Evolutionary conservation across 2,329 filamentous ascomycete species (phyloP).

Genomic region (Rhinocladiella mackenziei): DNA sequence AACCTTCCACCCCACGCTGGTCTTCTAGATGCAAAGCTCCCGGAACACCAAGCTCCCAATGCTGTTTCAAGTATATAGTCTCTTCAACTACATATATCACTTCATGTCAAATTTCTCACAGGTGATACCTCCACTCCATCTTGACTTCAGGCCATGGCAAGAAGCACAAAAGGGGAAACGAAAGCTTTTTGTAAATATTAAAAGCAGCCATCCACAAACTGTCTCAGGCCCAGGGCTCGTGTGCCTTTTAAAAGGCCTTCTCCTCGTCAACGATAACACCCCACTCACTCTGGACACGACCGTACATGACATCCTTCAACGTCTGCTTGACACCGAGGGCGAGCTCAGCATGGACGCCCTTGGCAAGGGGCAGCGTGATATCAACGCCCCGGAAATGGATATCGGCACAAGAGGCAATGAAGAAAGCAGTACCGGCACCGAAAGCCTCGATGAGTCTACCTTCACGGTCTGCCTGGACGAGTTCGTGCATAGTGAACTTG

Average conservation of each 20-base stretch:
- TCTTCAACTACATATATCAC: too few species aligned
- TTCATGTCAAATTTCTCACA: too few species aligned
- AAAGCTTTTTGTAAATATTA: too few species aligned
- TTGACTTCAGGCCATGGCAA: too few species aligned
- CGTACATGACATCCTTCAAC: constrained; percentile 72
- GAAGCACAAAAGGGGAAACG: too few species aligned
- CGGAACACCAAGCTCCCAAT: too few species aligned
- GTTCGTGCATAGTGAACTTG: constrained; percentile 74
- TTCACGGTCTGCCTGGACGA: constrained; percentile 67
- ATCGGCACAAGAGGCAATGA: constrained; percentile 24
- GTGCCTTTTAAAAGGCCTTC: constrained; percentile 20
- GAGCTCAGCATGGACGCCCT: constrained; percentile 50
- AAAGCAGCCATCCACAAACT: constrained; percentile 1
- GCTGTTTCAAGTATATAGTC: too few species aligned
- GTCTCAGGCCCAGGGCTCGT: too few species aligned
- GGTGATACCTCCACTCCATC: too few species aligned
- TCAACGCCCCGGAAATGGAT: constrained; percentile 27
- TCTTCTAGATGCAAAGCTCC: too few species aligned
- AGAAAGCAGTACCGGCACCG: constrained; percentile 70
- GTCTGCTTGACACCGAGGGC: constrained; percentile 57
- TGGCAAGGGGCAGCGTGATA: constrained; percentile 52
- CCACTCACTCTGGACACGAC: constrained; percentile 65
- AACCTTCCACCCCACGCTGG: too few species aligned
- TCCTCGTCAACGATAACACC: constrained; percentile 64
- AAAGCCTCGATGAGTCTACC: constrained; percentile 80